phyloP scores from a whole-genome alignment of 225 moss, liverwort and hornwort species.

The Polytrichum formosum region DNA sequence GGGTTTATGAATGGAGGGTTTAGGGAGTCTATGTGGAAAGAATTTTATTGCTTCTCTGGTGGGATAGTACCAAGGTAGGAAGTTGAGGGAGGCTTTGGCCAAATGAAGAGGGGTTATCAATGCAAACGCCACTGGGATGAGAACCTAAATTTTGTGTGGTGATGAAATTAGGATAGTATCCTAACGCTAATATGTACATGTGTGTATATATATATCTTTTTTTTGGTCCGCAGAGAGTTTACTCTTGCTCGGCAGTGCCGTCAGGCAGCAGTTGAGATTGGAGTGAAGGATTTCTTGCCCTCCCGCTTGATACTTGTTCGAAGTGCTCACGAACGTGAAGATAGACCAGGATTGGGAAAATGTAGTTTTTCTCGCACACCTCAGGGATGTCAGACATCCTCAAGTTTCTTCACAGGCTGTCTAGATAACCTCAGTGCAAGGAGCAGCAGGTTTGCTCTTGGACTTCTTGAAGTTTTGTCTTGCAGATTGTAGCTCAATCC shows the following conservation, averaged over 20 bases:
- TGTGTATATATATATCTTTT: no score
- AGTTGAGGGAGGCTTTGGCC: no score
- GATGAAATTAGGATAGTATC: background rate
- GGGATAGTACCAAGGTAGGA: no score
- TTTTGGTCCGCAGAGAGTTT: constrained; percentile 4
- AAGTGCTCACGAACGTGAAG: background rate
- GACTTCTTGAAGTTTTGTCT: background rate
- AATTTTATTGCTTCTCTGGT: no score
- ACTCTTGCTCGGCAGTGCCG: background rate
- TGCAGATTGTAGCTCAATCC: no score
- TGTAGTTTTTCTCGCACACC: background rate
- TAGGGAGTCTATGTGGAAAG: no score
- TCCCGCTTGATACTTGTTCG: constrained; percentile 1
- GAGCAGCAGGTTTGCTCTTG: constrained; percentile 21
- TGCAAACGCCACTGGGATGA: background rate
- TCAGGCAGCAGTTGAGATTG: background rate
- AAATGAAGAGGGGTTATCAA: no score
- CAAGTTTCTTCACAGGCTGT: constrained; percentile 27
- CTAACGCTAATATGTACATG: background rate
- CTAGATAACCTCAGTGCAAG: constrained; percentile 24
- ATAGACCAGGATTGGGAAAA: no score
- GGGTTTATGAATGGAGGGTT: constrained; percentile 10
- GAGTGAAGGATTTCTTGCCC: constrained; percentile 2
- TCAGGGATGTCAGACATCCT: constrained; percentile 5
- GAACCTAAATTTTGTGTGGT: background rate